phyloP scores from a whole-genome alignment of 768 basidiomycete species.

The Peribolospora kevripleyi region DNA sequence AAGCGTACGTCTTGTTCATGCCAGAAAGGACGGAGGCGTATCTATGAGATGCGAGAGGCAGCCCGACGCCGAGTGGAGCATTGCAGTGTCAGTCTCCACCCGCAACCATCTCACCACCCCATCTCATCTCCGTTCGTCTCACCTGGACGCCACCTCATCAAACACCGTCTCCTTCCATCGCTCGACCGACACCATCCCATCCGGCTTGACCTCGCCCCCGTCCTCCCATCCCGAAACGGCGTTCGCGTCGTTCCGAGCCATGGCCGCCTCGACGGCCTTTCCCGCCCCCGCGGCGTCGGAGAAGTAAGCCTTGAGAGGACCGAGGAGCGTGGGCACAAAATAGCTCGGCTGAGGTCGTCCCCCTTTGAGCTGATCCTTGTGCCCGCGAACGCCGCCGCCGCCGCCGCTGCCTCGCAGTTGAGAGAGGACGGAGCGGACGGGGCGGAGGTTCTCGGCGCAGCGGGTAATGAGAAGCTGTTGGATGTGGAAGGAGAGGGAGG shows the following conservation, averaged over 20 bases:
- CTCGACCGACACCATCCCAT: neutral
- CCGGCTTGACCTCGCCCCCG: neutral
- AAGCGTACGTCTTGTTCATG: conserved; percentile 83
- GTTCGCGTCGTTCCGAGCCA: conserved; percentile 25
- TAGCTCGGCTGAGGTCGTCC: conserved; percentile 33
- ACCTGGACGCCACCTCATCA: conserved; percentile 18
- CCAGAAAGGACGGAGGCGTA: conserved; percentile 55
- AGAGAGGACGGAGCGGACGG: conserved; percentile 65
- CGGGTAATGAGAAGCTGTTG: conserved; percentile 45
- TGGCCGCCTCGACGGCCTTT: conserved; percentile 30
- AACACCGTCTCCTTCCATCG: conserved; percentile 17
- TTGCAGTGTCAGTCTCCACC: neutral
- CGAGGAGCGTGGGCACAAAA: conserved; percentile 57
- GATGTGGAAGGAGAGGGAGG: conserved; percentile 38
- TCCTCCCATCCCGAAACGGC: conserved; percentile 40
- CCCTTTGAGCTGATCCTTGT: too few relatives aligned
- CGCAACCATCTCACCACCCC: neutral
- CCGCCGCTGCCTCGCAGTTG: conserved; percentile 70
- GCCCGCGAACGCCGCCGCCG: conserved; percentile 19
- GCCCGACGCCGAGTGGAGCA: too few relatives aligned
- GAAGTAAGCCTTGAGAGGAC: conserved; percentile 43
- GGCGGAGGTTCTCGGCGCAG: conserved; percentile 61
- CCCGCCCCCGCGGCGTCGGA: conserved; percentile 44
- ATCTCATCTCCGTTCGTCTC: neutral
- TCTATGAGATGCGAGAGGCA: conserved; percentile 20